Evolutionary conservation across 805 yeast genomes (phyloP).

Genomic region (Saccharomycopsis sp.): DNA sequence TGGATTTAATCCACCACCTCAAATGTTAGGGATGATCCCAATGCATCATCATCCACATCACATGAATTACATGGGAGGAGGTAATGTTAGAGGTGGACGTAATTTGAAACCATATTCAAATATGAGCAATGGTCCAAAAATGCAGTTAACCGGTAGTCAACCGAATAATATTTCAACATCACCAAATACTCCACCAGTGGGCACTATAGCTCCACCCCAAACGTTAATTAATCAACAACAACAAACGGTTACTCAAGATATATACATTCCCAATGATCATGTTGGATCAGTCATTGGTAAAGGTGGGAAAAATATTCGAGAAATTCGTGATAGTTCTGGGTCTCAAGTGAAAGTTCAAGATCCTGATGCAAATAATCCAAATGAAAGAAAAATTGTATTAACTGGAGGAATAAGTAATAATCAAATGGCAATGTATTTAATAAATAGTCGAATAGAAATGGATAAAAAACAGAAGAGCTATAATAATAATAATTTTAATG

Average conservation of each 20-base stretch:
- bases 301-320: constrained; percentile 76
- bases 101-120: constrained; percentile 13
- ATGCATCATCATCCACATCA: background rate
- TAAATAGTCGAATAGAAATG: constrained; percentile 62
- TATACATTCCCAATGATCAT: constrained; percentile 66
- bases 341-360: constrained; percentile 67
- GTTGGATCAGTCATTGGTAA: constrained; percentile 85
- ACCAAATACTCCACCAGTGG: constrained; percentile 16
- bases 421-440: constrained; percentile 64
- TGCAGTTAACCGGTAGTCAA: constrained; percentile 7
- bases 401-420: constrained; percentile 62
- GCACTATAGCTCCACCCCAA: constrained; percentile 9
- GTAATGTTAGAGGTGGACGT: constrained; percentile 3
- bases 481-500: background rate
- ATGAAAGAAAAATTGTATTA: constrained; percentile 58
- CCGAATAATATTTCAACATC: constrained; percentile 13
- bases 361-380: constrained; percentile 39
- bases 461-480: constrained; percentile 43
- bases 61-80: constrained; percentile 3
- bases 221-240: constrained; percentile 20
- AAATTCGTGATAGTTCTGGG: constrained; percentile 68
- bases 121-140: constrained; percentile 2
- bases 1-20: constrained; percentile 6
- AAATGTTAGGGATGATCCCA: constrained; percentile 20
- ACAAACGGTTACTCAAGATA: constrained; percentile 51